Evolutionary conservation across 108 stramenopile genomes (phyloP).

Genomic region (Nitzschia inconspicua): DNA sequence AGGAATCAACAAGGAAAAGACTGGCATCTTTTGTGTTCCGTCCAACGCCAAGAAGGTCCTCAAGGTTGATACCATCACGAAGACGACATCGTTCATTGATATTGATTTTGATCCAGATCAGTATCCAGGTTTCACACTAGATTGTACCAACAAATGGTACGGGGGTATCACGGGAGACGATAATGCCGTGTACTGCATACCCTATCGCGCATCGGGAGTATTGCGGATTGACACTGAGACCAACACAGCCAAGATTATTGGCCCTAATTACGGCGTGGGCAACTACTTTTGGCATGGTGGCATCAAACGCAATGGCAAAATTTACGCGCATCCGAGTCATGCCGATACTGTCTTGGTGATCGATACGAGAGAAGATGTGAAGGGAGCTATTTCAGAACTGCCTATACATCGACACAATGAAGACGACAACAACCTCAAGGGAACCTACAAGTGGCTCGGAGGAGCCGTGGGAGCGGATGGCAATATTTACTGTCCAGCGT

Average conservation of each 20-base stretch:
- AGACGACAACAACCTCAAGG: constrained; percentile 43
- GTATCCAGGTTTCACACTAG: constrained; percentile 44
- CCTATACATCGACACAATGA: constrained; percentile 49
- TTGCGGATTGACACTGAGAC: constrained; percentile 61
- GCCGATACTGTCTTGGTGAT: constrained; percentile 59
- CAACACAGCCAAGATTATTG: constrained; percentile 56
- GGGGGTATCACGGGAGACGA: constrained; percentile 73
- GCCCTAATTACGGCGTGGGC: constrained; percentile 59
- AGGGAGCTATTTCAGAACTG: constrained; percentile 38
- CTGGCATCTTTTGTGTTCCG: constrained; percentile 84
- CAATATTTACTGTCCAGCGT: constrained; percentile 80
- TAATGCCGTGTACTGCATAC: constrained; percentile 77
- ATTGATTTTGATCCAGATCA: constrained; percentile 38
- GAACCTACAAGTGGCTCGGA: constrained; percentile 86
- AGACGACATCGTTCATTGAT: constrained; percentile 54
- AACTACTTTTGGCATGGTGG: constrained; percentile 88
- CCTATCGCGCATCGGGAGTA: constrained; percentile 59
- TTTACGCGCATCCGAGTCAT: constrained; percentile 81
- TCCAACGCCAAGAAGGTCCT: constrained; percentile 73
- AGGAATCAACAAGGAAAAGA: constrained; percentile 61
- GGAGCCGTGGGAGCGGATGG: constrained; percentile 72
- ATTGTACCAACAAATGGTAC: constrained; percentile 76
- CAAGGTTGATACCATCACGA: constrained; percentile 64
- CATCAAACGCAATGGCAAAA: constrained; percentile 46
- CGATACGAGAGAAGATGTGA: constrained; percentile 42